Evolutionary conservation across 345 rosid genomes (phyloP).

Genomic region (Odontarrhena argentea): DNA sequence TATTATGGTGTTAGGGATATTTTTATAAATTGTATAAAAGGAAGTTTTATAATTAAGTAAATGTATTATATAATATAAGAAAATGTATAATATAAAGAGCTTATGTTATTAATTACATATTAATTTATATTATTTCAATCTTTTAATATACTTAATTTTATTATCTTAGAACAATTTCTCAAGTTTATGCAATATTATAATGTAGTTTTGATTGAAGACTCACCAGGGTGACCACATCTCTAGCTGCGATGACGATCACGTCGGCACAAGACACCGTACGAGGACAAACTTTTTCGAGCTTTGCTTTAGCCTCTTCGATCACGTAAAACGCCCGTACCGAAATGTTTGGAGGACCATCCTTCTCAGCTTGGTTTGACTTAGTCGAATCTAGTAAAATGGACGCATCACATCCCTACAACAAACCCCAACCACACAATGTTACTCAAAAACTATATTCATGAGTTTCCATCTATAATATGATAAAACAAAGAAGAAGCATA

Average conservation of each 20-base stretch:
- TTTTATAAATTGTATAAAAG: too few species aligned
- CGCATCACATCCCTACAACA: constrained; percentile 79
- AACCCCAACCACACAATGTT: constrained; percentile 1
- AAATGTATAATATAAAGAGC: too few species aligned
- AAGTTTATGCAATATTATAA: too few species aligned
- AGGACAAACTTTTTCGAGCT: constrained; percentile 74
- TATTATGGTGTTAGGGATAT: too few species aligned
- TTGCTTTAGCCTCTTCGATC: constrained; percentile 68
- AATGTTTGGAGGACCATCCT: constrained; percentile 80
- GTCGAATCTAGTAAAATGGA: constrained; percentile 72
- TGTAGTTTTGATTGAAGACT: background rate
- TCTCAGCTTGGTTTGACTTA: constrained; percentile 71
- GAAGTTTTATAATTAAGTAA: too few species aligned
- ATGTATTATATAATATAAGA: too few species aligned
- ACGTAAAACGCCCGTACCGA: constrained; percentile 78
- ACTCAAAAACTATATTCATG: too few species aligned
- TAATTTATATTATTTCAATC: too few species aligned
- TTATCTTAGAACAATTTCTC: too few species aligned
- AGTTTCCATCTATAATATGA: too few species aligned
- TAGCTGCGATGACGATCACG: constrained; percentile 67
- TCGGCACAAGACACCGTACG: constrained; percentile 75
- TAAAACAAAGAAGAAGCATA: background rate
- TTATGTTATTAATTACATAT: too few species aligned
- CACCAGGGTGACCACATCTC: constrained; percentile 77
- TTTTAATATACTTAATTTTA: too few species aligned